phyloP scores from a whole-genome alignment of 2,329 filamentous ascomycete genomes.

The Colletotrichum ledebouriae region DNA sequence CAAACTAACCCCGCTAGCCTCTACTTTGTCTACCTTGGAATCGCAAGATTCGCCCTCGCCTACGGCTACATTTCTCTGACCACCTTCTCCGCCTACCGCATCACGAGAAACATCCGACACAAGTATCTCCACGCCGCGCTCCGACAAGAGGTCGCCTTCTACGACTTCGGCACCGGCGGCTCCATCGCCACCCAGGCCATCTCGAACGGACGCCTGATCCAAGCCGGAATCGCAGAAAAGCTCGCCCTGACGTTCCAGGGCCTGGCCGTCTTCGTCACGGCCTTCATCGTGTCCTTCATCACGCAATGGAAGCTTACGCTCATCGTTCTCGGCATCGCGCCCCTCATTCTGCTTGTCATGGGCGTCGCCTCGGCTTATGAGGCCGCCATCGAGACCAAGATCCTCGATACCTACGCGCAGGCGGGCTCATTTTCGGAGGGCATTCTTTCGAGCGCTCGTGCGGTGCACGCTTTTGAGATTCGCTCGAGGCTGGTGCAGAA shows the following conservation, averaged over 20 bases:
- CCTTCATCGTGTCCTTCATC: constrained; percentile 56
- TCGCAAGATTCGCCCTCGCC: constrained; percentile 64
- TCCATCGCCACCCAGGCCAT: constrained; percentile 59
- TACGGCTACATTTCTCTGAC: constrained; percentile 61
- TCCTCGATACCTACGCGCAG: constrained; percentile 52
- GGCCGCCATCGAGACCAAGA: constrained; percentile 51
- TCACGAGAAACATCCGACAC: constrained; percentile 62
- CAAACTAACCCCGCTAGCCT: constrained; percentile 51
- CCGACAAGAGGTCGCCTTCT: constrained; percentile 64
- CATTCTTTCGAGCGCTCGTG: constrained; percentile 54
- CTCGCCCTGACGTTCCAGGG: constrained; percentile 56
- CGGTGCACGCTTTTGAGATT: constrained; percentile 60
- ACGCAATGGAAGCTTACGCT: constrained; percentile 61
- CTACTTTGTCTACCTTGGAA: constrained; percentile 71
- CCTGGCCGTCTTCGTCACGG: constrained; percentile 54
- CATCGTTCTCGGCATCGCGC: constrained; percentile 52
- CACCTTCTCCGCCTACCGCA: constrained; percentile 64
- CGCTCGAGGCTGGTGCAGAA: constrained; percentile 53
- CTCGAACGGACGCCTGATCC: constrained; percentile 59
- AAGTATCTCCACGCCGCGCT: constrained; percentile 65
- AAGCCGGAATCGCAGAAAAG: constrained; percentile 57
- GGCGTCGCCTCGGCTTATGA: constrained; percentile 46
- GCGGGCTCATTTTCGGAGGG: constrained; percentile 54
- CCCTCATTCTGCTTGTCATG: constrained; percentile 50
- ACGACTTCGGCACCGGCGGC: constrained; percentile 58